Evolutionary conservation across 805 yeast genomes (phyloP).

Genomic region (Kregervanrija delftensis): DNA sequence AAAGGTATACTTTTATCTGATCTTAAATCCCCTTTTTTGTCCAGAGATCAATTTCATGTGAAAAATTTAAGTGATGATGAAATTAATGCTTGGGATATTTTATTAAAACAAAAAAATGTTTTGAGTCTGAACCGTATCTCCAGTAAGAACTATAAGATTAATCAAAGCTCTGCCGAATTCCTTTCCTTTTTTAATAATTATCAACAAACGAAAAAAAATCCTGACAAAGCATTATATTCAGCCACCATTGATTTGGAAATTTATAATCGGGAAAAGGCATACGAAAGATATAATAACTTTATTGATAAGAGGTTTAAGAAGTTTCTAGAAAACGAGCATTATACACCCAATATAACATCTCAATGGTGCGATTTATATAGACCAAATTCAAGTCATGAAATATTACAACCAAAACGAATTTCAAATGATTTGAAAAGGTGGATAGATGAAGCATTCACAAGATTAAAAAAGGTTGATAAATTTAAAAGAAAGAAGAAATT

Average conservation of each 20-base stretch:
- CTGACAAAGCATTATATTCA: not conserved
- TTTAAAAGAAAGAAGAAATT: constrained; percentile 19
- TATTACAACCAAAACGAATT: constrained; percentile 27
- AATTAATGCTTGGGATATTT: no score
- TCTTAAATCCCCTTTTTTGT: no score
- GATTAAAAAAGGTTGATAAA: constrained; percentile 22
- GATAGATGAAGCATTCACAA: constrained; percentile 34
- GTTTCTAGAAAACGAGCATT: constrained; percentile 3
- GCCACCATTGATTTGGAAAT: no score
- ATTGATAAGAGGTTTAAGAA: constrained; percentile 8
- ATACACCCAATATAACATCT: constrained; percentile 6
- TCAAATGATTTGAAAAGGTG: constrained; percentile 29
- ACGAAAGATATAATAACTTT: constrained; percentile 6
- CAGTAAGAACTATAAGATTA: no score
- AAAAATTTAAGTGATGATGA: no score
- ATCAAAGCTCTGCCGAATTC: not conserved
- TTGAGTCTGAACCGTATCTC: no score
- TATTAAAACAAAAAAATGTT: no score
- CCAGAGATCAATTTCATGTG: no score
- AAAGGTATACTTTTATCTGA: no score
- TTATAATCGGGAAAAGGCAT: not conserved
- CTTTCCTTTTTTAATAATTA: not conserved
- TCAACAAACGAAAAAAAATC: not conserved
- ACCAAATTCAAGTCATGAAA: constrained; percentile 30
- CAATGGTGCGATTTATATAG: constrained; percentile 40